These are phyloP conservation scores for Teunomyces cretensis DNA, from an alignment of 805 yeast genomes.

Conservation along the genomic window DNA sequence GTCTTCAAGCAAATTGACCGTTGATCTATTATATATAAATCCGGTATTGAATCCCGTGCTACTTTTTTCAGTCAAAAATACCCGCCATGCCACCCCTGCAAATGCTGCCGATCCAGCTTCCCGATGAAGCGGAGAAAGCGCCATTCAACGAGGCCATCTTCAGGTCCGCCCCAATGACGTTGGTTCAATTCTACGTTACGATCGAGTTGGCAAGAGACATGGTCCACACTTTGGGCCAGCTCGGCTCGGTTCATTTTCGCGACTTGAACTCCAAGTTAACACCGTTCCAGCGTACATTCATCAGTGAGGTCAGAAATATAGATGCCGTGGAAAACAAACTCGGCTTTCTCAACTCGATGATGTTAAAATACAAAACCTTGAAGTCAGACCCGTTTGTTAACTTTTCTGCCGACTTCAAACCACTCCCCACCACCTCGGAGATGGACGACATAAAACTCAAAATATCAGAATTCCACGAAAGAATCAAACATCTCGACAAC, in stretches of 20 bases:
- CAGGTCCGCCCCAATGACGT: conserved; percentile 49
- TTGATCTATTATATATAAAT: background rate
- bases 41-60: background rate
- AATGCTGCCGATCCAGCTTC: conserved; percentile 4
- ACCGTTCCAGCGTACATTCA: conserved; percentile 47
- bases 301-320: conserved; percentile 37
- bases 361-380: conserved; percentile 30
- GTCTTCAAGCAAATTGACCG: background rate
- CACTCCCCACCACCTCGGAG: conserved; percentile 33
- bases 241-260: conserved; percentile 43
- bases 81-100: background rate
- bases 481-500: conserved; percentile 38
- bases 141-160: conserved; percentile 35
- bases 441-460: conserved; percentile 31
- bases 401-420: conserved; percentile 53
- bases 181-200: conserved; percentile 49
- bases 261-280: conserved; percentile 50
- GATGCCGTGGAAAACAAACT: conserved; percentile 36
- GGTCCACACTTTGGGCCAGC: conserved; percentile 36
- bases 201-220: conserved; percentile 45
- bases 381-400: conserved; percentile 25
- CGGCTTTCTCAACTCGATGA: conserved; percentile 22
- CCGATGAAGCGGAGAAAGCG: background rate
- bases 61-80: background rate
- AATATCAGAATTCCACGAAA: conserved; percentile 24